Evolutionary conservation across 306 rosid genomes (phyloP).

Genomic region (Glycine tomentella): DNA sequence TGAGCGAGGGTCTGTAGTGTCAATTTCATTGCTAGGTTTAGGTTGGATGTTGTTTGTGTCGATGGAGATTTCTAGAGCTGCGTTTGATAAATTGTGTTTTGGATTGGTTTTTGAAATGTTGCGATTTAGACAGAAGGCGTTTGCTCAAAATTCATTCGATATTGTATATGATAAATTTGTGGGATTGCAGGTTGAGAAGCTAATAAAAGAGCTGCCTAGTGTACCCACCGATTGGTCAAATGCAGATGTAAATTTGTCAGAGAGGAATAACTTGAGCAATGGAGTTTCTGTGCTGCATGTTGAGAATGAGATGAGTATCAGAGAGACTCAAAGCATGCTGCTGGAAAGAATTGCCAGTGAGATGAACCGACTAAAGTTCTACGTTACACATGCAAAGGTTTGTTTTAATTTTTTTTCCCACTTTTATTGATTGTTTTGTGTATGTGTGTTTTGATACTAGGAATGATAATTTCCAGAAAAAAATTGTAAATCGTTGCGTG

Average conservation of each 20-base stretch:
- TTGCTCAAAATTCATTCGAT: conserved; percentile 1
- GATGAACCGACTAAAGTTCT: conserved; percentile 94
- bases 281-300: conserved; percentile 69
- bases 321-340: conserved; percentile 97
- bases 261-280: conserved; percentile 65
- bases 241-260: conserved; percentile 67
- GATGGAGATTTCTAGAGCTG: conserved; percentile 32
- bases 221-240: conserved; percentile 86
- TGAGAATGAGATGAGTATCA: conserved; percentile 78
- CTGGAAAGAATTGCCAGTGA: conserved; percentile 96
- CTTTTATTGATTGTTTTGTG: conserved; percentile 20
- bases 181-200: conserved; percentile 85
- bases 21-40: conserved; percentile 29
- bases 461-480: conserved; percentile 12
- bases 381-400: conserved; percentile 97
- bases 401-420: conserved; percentile 50
- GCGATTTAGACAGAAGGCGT: conserved; percentile 1
- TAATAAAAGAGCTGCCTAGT: conserved; percentile 93
- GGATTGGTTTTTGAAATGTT: conserved; percentile 26
- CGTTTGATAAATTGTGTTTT: conserved; percentile 1
- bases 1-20: conserved; percentile 29
- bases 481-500: conserved; percentile 5
- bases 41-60: conserved; percentile 20
- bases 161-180: conserved; percentile 17
- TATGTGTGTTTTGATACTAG: neutral